These are phyloP conservation scores for Eleusine coracana DNA, from an alignment of 176 grass and related monocot species.

Conservation along the genomic window DNA sequence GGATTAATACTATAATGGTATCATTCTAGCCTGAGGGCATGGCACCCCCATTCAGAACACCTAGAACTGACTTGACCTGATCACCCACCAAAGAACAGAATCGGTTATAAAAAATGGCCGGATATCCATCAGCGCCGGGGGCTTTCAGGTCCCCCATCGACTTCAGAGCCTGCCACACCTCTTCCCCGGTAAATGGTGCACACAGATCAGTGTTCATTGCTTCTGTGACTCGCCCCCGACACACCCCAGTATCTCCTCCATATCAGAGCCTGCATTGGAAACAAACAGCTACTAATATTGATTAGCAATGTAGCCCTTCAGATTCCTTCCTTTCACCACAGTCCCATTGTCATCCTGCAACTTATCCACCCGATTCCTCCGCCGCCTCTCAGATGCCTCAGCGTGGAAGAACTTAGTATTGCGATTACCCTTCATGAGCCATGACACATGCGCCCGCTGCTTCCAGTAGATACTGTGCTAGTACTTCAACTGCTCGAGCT, in stretches of 20 bases:
- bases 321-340: neutral
- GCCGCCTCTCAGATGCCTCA: neutral
- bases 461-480: neutral
- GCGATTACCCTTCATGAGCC: neutral
- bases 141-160: neutral
- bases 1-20: no score
- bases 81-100: neutral
- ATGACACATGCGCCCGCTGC: neutral
- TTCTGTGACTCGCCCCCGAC: neutral
- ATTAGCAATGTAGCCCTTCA: neutral
- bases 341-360: neutral
- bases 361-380: neutral
- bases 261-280: neutral
- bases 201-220: neutral
- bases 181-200: neutral
- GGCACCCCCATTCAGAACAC: no score
- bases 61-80: no score
- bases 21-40: no score
- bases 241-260: neutral
- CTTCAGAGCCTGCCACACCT: neutral
- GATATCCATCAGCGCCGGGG: neutral
- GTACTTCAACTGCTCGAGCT: neutral
- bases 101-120: neutral
- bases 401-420: neutral
- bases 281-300: neutral